phyloP scores from a whole-genome alignment of 768 basidiomycete genomes.

The Naganishia onofrii region DNA sequence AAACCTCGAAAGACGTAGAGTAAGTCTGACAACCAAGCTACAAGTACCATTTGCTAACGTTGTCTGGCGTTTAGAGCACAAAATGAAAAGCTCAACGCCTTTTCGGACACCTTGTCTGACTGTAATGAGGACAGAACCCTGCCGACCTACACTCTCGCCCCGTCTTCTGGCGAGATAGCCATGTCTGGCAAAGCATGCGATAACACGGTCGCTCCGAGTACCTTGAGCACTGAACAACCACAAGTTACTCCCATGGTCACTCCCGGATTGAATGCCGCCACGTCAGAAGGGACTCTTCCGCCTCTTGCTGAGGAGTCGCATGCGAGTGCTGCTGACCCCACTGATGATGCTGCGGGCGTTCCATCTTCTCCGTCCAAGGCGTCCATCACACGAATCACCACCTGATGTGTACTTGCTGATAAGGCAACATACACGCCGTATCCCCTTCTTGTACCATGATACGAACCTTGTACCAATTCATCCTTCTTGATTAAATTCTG shows the following conservation, averaged over 20 bases:
- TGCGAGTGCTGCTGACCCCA: not conserved
- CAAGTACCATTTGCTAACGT: no score
- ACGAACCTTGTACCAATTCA: not conserved
- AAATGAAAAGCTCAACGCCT: not conserved
- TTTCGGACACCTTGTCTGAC: not conserved
- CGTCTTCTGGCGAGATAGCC: not conserved
- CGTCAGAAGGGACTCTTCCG: not conserved
- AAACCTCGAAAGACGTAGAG: not conserved
- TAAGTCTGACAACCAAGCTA: not conserved
- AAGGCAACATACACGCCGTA: not conserved
- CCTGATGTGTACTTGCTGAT: not conserved
- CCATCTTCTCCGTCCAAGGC: not conserved
- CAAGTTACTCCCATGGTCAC: not conserved
- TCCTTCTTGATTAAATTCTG: not conserved
- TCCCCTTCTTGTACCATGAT: not conserved
- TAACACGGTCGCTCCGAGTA: not conserved
- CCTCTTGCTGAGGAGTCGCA: not conserved
- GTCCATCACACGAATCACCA: not conserved
- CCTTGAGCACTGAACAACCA: not conserved
- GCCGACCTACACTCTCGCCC: not conserved
- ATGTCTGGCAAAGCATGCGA: not conserved
- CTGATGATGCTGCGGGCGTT: not conserved
- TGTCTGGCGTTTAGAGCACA: not conserved
- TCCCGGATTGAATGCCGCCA: not conserved
- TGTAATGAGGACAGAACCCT: not conserved